These are phyloP conservation scores for Pleurotus citrinopileatus DNA, from an alignment of 768 basidiomycete genomes.

Conservation along the genomic window DNA sequence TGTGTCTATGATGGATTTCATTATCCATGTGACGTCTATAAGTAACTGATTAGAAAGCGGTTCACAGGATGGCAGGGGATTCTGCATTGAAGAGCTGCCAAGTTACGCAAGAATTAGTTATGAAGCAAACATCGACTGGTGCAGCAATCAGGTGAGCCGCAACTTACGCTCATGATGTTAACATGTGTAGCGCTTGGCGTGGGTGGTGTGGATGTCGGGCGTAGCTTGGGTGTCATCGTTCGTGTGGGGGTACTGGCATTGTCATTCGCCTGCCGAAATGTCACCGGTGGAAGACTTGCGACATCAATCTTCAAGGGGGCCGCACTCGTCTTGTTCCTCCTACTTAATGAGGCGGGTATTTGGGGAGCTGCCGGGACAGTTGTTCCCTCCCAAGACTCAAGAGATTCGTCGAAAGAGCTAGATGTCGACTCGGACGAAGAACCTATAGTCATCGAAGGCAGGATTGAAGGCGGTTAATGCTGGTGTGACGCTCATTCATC, in stretches of 20 bases:
- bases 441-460: not conserved
- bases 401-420: not conserved
- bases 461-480: too few species aligned
- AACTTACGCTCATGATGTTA: slow-evolving; percentile 18
- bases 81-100: slow-evolving; percentile 26
- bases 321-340: not conserved
- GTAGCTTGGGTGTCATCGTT: slow-evolving; percentile 12
- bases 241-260: slow-evolving; percentile 4
- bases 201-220: slow-evolving; percentile 21
- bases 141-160: not conserved
- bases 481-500: too few species aligned
- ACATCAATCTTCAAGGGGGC: slow-evolving; percentile 4
- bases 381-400: not conserved
- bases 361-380: not conserved
- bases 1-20: not conserved
- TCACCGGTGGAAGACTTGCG: not conserved
- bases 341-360: slow-evolving; percentile 2
- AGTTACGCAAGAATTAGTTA: not conserved
- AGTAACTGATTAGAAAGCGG: not conserved
- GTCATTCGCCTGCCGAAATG: not conserved
- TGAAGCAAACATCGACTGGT: not conserved
- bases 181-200: slow-evolving; percentile 19
- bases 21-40: not conserved
- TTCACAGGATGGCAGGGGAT: slow-evolving; percentile 18
- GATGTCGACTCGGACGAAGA: slow-evolving; percentile 1